Evolutionary conservation across 2,329 filamentous ascomycete genomes (phyloP), one percentile per base, ranked within the genome.

Genomic region (Xylariaceae sp.): DNA sequence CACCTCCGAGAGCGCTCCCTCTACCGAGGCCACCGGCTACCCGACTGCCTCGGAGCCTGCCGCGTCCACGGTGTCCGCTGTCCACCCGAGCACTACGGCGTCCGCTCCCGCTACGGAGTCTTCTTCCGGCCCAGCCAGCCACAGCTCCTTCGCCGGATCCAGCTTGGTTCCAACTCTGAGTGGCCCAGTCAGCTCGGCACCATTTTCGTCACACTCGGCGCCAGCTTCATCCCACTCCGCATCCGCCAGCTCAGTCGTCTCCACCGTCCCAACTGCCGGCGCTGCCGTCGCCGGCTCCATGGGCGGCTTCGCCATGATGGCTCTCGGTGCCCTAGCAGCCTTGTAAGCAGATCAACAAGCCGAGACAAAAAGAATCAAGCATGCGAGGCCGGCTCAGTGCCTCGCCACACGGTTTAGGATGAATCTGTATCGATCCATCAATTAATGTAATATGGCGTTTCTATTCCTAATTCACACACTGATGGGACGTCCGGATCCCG

Each of bases 261-360:
- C 39, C 7, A 13, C 29, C 6, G n/a, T 59, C 34, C 56, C 56
- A 2, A 59, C 54, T 7, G 56, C 54, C 12, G 57, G 55, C 26
- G 57, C 49, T 26, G 56, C 58, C 19, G 41, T 57, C n/a, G 55
- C 45, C 34, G 47, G 55, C 7, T 55, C 56, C 10, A 43, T 60
- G 2, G 55, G 53, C 9, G 47, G 58, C 29, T 40, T 63, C 2
- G 61, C 51, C 46, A 55, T 62, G 49, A 13, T 62, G n/a, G 55
- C 30, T 21, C 47, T 63, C 18, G 58, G 61, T 16, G 54, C 58
- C 39, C 32, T 55, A 1, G 54, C 51, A 12, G 53, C 56, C 39
- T 49, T 61, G 10, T 59, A 49, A 43, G 18, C n/a, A 18, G 39
- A 6, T 5, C 26, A 5, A 21, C 5, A 7, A n/a, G 21, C 1